phyloP scores from a whole-genome alignment of 305 asterid genomes.

The Lippia alba region DNA sequence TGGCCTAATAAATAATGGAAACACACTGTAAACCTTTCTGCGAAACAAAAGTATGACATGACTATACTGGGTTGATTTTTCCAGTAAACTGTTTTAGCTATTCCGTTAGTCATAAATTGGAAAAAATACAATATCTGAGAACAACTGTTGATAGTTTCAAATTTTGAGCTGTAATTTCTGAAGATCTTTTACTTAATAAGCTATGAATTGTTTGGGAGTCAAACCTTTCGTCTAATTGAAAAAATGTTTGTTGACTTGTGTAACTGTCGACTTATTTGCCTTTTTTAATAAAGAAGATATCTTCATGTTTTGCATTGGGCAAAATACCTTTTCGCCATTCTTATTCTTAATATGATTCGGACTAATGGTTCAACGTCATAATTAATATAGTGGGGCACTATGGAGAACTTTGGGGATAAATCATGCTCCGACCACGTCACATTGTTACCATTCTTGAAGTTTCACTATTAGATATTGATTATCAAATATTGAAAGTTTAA shows the following conservation, averaged over 20 bases:
- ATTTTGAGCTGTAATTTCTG: not conserved
- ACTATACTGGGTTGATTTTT: too few relatives aligned
- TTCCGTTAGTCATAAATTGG: not conserved
- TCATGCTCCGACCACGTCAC: not conserved
- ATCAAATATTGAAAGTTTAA: conserved; percentile 16
- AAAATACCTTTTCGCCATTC: not conserved
- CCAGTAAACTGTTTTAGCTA: not conserved
- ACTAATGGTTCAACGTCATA: not conserved
- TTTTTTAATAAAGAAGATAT: not conserved
- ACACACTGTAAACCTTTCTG: not conserved
- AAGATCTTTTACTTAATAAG: not conserved
- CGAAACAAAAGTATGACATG: not conserved
- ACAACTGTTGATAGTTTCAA: conserved; percentile 11
- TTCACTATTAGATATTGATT: conserved; percentile 5
- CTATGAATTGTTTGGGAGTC: not conserved
- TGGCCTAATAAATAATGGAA: not conserved
- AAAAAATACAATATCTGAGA: not conserved
- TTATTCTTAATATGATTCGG: conserved; percentile 12
- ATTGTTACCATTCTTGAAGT: conserved; percentile 11
- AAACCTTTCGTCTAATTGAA: not conserved
- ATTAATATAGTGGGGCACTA: not conserved
- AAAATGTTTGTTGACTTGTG: conserved; percentile 1
- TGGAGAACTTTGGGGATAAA: conserved; percentile 2
- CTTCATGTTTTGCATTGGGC: not conserved
- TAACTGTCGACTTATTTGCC: conserved; percentile 7